Percentiles rank a stretch among this genome's conserved stretches.
Conservation (phyloP, 2,329 filamentous ascomycete species). For the Ceratocystis lukuohia region DNA sequence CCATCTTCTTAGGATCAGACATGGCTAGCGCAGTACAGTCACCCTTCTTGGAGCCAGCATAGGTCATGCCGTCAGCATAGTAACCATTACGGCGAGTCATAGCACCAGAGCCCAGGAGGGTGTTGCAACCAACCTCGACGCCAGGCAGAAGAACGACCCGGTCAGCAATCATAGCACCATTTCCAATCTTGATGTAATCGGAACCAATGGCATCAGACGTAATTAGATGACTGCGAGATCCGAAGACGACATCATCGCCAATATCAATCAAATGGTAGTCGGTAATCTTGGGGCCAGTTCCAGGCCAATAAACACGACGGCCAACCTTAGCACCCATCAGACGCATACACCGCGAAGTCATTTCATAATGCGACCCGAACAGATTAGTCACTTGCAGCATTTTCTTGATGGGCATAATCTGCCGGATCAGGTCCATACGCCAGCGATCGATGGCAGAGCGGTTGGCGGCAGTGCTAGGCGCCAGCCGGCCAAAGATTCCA, state of each 20-base stretch:
- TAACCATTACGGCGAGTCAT: conserved; percentile 33
- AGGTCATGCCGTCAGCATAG: conserved; percentile 35
- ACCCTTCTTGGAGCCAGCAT: conserved; percentile 39
- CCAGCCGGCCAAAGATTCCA: conserved; percentile 29
- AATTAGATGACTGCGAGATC: conserved; percentile 39
- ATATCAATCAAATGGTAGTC: conserved; percentile 43
- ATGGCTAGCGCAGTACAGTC: conserved; percentile 33
- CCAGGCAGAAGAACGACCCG: conserved; percentile 40
- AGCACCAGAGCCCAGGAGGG: conserved; percentile 42
- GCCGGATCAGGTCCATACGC: conserved; percentile 33
- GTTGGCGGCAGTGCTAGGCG: conserved; percentile 24
- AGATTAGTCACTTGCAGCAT: conserved; percentile 37
- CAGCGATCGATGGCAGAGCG: conserved; percentile 31
- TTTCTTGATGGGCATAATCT: conserved; percentile 31
- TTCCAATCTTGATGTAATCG: conserved; percentile 34
- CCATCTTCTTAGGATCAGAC: not conserved
- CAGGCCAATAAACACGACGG: conserved; percentile 43
- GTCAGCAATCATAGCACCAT: conserved; percentile 44
- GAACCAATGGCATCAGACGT: conserved; percentile 40
- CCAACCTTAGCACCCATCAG: conserved; percentile 40
- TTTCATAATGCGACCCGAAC: conserved; percentile 42
- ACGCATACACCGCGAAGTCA: conserved; percentile 37
- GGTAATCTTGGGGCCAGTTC: conserved; percentile 39
- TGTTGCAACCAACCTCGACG: conserved; percentile 34
- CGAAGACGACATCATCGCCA: conserved; percentile 47